These are phyloP conservation scores for Termitomyces sp. DNA, from an alignment of 768 basidiomycete genomes.

Conservation along the genomic window DNA sequence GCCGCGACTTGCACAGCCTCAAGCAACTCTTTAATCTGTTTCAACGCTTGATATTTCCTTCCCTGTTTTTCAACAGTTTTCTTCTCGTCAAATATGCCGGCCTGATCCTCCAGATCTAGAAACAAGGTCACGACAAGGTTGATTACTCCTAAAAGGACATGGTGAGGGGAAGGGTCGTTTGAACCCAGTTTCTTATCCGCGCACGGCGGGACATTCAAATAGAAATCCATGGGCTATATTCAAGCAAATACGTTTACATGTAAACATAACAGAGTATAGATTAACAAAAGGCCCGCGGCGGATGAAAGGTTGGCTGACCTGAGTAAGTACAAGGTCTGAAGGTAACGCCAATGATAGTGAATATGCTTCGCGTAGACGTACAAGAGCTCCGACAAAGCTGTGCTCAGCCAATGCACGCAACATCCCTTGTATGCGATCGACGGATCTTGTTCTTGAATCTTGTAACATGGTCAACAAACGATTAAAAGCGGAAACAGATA, in stretches of 20 bases:
- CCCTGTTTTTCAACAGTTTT: slow-evolving; percentile 9
- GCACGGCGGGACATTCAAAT: slow-evolving; percentile 36
- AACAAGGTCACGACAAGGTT: slow-evolving; percentile 39
- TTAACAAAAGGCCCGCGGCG: slow-evolving; percentile 19
- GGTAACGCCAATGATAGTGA: slow-evolving; percentile 29
- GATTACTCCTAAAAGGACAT: slow-evolving; percentile 37
- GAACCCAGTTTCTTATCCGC: slow-evolving; percentile 21
- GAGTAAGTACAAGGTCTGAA: slow-evolving; percentile 33
- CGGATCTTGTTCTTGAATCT: slow-evolving; percentile 1
- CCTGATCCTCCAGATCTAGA: slow-evolving; percentile 29
- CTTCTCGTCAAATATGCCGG: not conserved
- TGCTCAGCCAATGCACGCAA: slow-evolving; percentile 19
- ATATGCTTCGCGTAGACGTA: slow-evolving; percentile 20
- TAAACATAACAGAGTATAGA: slow-evolving; percentile 17
- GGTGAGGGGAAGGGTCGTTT: slow-evolving; percentile 26
- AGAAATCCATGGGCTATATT: slow-evolving; percentile 51
- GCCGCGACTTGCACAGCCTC: slow-evolving; percentile 14
- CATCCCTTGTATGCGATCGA: slow-evolving; percentile 13
- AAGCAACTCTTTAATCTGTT: slow-evolving; percentile 15
- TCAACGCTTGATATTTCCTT: slow-evolving; percentile 17
- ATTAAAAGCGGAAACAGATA: slow-evolving; percentile 27
- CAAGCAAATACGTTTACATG: slow-evolving; percentile 17
- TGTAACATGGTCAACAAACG: slow-evolving; percentile 23
- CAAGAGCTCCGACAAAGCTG: slow-evolving; percentile 14
- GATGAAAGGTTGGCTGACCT: slow-evolving; percentile 36